Conservation (phyloP, 202 grass and related monocot species). For the Tripidium arundinaceum region DNA sequence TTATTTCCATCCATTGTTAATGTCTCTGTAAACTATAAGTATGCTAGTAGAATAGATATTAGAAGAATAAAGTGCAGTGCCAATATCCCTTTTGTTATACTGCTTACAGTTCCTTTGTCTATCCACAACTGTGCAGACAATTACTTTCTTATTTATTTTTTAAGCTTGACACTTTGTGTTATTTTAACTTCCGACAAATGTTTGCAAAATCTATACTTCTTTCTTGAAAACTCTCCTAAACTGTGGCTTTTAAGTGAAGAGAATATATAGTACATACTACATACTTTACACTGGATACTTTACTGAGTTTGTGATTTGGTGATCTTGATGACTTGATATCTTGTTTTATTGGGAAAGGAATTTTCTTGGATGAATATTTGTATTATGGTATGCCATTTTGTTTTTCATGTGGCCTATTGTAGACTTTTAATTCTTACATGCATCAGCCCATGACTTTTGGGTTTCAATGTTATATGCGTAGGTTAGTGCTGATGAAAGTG, state of each 20-base stretch:
- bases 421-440: slow-evolving; percentile 25
- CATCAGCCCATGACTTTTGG: slow-evolving; percentile 32
- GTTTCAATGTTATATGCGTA: slow-evolving; percentile 45
- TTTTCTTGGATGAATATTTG: slow-evolving; percentile 16
- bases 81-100: slow-evolving; percentile 6
- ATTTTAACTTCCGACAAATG: slow-evolving; percentile 9
- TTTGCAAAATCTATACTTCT: slow-evolving; percentile 26
- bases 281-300: slow-evolving; percentile 4
- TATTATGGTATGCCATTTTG: slow-evolving; percentile 14
- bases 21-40: background rate
- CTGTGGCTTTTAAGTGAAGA: slow-evolving; percentile 22
- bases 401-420: slow-evolving; percentile 13
- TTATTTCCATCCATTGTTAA: slow-evolving; percentile 27
- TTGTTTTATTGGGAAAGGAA: slow-evolving; percentile 10
- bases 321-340: background rate
- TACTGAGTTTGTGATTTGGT: background rate
- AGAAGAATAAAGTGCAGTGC: slow-evolving; percentile 3
- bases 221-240: slow-evolving; percentile 22
- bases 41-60: slow-evolving; percentile 24
- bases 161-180: background rate
- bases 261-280: background rate
- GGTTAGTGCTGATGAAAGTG: slow-evolving; percentile 57
- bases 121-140: background rate
- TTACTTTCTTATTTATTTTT: slow-evolving; percentile 2
- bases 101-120: background rate